Conservation (phyloP, 495 filamentous ascomycete genomes). For the Bryoglossum gracile region DNA sequence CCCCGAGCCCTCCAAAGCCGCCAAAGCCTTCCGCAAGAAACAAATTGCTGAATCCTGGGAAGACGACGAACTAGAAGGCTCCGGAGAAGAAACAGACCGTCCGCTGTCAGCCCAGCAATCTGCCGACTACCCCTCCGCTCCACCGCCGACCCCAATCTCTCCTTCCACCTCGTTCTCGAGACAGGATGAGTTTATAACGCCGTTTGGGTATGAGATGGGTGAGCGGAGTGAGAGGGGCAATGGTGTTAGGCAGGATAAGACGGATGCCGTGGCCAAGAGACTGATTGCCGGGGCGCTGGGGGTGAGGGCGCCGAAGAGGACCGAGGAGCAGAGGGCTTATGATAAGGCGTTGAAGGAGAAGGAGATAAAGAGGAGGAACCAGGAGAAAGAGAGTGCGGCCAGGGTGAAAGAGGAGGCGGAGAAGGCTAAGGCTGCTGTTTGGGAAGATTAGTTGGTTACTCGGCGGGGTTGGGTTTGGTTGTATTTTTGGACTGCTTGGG, state of each 20-base stretch:
- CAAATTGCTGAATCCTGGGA: constrained; percentile 24
- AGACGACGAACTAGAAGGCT: constrained; percentile 23
- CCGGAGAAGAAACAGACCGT: constrained; percentile 17
- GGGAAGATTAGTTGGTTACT: constrained; percentile 69
- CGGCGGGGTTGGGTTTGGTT: too few species aligned
- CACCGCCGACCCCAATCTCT: constrained; percentile 29
- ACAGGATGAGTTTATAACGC: constrained; percentile 13
- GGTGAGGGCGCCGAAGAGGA: constrained; percentile 69
- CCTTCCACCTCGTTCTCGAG: constrained; percentile 12
- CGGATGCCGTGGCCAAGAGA: constrained; percentile 80
- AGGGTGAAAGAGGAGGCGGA: constrained; percentile 61
- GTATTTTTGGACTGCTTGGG: too few species aligned
- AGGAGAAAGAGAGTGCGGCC: constrained; percentile 58
- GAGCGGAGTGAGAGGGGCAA: constrained; percentile 2
- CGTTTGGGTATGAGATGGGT: constrained; percentile 15
- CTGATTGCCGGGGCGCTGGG: constrained; percentile 89
- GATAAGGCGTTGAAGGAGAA: constrained; percentile 78
- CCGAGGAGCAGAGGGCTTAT: constrained; percentile 83
- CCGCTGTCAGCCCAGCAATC: constrained; percentile 24
- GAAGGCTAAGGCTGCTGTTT: constrained; percentile 64
- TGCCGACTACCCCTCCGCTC: constrained; percentile 21
- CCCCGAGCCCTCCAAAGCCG: constrained; percentile 15
- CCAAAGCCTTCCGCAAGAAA: constrained; percentile 10
- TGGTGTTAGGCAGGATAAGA: constrained; percentile 74
- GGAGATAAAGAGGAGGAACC: constrained; percentile 70